phyloP scores from a whole-genome alignment of 768 basidiomycete genomes.

The Coprinopsis strossmayeri region DNA sequence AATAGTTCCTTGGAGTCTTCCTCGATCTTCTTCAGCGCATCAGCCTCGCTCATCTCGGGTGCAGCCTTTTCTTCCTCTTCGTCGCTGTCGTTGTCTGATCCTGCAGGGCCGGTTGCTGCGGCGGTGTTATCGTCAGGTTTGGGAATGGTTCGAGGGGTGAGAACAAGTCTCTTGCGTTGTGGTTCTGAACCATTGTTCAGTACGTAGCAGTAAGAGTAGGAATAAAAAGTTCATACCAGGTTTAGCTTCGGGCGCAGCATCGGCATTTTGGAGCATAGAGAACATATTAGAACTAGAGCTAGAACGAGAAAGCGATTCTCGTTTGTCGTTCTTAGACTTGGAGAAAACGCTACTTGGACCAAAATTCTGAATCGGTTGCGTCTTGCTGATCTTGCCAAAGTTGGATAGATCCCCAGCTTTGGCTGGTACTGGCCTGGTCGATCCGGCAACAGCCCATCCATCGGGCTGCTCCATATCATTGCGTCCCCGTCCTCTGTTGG shows the following conservation, averaged over 20 bases:
- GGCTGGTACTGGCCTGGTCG: conserved; percentile 49
- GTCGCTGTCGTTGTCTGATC: conserved; percentile 41
- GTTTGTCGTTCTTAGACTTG: conserved; percentile 57
- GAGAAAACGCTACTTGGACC: conserved; percentile 80
- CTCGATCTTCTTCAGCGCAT: conserved; percentile 67
- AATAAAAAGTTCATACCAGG: conserved; percentile 36
- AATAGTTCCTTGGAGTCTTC: conserved; percentile 88
- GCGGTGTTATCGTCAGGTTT: conserved; percentile 34
- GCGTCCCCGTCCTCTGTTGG: conserved; percentile 76
- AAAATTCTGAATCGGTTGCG: conserved; percentile 56
- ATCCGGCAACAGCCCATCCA: conserved; percentile 78
- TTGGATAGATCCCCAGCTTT: conserved; percentile 83
- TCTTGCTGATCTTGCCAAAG: conserved; percentile 80
- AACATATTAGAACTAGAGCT: conserved; percentile 84
- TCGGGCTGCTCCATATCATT: conserved; percentile 58
- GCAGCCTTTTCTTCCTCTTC: conserved; percentile 39
- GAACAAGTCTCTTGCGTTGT: conserved; percentile 65
- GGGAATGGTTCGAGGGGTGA: conserved; percentile 75
- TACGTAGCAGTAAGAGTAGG: neutral
- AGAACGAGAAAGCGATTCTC: conserved; percentile 74
- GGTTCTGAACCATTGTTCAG: conserved; percentile 25
- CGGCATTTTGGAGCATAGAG: conserved; percentile 70
- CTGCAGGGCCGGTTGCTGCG: conserved; percentile 39
- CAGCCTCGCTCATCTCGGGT: conserved; percentile 54
- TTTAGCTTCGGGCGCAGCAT: conserved; percentile 40